Percentiles rank a stretch among this genome's conserved stretches.
phyloP scores from a whole-genome alignment of 345 rosid species.

The Brassica juncea region DNA sequence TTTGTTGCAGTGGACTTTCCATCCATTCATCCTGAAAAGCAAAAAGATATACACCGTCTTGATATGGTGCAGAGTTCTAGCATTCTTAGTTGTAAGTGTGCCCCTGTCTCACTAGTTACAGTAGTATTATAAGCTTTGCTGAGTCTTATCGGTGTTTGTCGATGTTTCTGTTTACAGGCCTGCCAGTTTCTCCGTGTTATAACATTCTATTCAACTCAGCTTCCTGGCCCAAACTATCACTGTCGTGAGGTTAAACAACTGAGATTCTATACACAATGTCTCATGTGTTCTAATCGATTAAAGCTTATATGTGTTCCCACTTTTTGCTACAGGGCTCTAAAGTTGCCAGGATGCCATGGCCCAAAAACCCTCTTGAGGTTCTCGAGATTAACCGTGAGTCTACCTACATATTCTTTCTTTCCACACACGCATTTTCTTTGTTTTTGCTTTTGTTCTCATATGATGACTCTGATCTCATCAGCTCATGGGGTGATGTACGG shows the following conservation, averaged over 20 bases:
- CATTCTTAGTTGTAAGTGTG: conserved; percentile 87
- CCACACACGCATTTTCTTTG: background rate
- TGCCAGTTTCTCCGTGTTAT: conserved; percentile 84
- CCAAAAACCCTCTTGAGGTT: conserved; percentile 64
- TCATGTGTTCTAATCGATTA: background rate
- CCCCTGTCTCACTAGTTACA: background rate
- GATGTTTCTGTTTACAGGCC: conserved; percentile 49
- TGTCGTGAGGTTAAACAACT: conserved; percentile 76
- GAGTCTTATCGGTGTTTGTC: background rate
- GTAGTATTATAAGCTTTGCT: background rate
- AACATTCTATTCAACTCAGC: conserved; percentile 94
- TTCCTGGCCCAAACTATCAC: conserved; percentile 98
- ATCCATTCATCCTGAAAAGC: conserved; percentile 93
- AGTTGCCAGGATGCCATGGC: conserved; percentile 83
- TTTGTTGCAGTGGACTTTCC: conserved; percentile 94
- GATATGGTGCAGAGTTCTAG: conserved; percentile 96
- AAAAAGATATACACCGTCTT: conserved; percentile 95
- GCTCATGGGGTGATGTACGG: conserved; percentile 90
- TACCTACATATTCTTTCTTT: background rate
- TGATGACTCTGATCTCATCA: conserved; percentile 48
- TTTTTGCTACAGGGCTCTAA: conserved; percentile 63
- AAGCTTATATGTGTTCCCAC: conserved; percentile 4
- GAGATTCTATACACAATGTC: background rate
- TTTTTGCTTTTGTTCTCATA: conserved; percentile 12
- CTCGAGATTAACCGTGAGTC: conserved; percentile 74